These are phyloP conservation scores for Hyaloscypha variabilis DNA, from an alignment of 495 filamentous ascomycete species.

Conservation along the genomic window DNA sequence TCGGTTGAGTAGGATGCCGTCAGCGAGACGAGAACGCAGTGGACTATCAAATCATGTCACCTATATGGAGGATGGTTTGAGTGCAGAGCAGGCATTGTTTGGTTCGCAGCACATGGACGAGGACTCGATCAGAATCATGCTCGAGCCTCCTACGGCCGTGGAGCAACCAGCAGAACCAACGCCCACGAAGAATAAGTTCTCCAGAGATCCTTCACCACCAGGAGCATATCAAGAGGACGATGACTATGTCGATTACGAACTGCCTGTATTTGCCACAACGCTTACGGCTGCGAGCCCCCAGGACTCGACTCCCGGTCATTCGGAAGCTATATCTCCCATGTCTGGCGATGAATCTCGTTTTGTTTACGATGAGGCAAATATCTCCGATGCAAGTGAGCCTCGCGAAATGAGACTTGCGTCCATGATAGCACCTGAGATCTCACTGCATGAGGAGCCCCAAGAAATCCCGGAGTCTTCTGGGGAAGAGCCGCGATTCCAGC, in stretches of 20 bases:
- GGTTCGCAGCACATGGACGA: constrained; percentile 16
- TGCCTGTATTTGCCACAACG: constrained; percentile 17
- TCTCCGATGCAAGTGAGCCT: background rate
- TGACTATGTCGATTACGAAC: background rate
- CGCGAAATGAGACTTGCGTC: background rate
- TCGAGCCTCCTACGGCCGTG: constrained; percentile 47
- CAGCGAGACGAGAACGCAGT: constrained; percentile 26
- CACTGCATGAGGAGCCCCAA: constrained; percentile 7
- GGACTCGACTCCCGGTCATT: constrained; percentile 2
- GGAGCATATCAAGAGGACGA: constrained; percentile 18
- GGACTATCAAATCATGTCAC: constrained; percentile 18
- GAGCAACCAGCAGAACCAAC: constrained; percentile 26
- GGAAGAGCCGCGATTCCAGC: constrained; percentile 12
- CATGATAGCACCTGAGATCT: constrained; percentile 6
- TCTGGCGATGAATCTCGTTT: constrained; percentile 3
- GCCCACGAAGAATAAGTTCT: constrained; percentile 24
- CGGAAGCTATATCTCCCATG: constrained; percentile 6
- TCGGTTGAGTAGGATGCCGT: constrained; percentile 22
- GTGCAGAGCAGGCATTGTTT: constrained; percentile 28
- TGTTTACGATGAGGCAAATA: background rate
- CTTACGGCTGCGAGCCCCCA: constrained; percentile 21
- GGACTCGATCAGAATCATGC: constrained; percentile 61
- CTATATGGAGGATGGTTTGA: constrained; percentile 22
- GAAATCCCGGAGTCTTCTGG: constrained; percentile 1
- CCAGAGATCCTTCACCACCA: constrained; percentile 17